Percentiles rank a stretch among this genome's conserved stretches.
Conservation (phyloP, 176 grass and related monocot genomes). For the Pontederia crassipes region DNA sequence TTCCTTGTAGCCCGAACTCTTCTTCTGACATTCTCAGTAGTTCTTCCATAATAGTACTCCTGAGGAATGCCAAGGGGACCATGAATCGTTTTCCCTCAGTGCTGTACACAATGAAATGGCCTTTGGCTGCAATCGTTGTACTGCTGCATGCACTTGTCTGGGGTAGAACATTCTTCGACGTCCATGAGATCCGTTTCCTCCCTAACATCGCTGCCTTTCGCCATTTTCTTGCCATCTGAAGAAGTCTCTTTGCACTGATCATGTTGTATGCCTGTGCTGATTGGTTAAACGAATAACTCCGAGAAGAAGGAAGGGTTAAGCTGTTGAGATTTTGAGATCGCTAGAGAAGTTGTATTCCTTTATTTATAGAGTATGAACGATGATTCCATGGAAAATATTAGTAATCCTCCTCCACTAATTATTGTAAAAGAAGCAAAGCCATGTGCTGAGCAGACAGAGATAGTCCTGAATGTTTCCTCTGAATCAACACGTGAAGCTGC, state of each 20-base stretch:
- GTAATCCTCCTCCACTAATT: too few species aligned
- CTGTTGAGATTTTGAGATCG: too few species aligned
- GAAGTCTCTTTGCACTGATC: neutral
- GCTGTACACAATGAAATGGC: conserved; percentile 28
- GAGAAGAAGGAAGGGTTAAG: too few species aligned
- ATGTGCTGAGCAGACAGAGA: neutral
- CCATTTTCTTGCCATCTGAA: conserved; percentile 17
- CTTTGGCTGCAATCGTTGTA: conserved; percentile 32
- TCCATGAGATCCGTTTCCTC: conserved; percentile 6
- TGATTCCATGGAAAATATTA: too few species aligned
- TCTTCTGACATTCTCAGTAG: conserved; percentile 34
- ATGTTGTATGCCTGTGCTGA: neutral
- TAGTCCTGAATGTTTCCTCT: neutral
- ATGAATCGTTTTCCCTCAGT: conserved; percentile 24
- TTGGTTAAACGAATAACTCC: neutral
- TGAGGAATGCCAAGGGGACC: conserved; percentile 17
- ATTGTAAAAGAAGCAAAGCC: neutral
- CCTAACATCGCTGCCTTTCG: conserved; percentile 1
- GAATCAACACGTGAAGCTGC: neutral
- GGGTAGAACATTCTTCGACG: conserved; percentile 6
- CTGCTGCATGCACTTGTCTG: conserved; percentile 20
- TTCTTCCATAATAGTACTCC: conserved; percentile 17
- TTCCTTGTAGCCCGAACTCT: conserved; percentile 22
- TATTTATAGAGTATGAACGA: conserved; percentile 10
- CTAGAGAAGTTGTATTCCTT: neutral